Percentiles rank a stretch among this genome's conserved stretches.
Conservation (phyloP, 1,139 yeast genomes). For the Groenewaldozyma auringiensis region DNA sequence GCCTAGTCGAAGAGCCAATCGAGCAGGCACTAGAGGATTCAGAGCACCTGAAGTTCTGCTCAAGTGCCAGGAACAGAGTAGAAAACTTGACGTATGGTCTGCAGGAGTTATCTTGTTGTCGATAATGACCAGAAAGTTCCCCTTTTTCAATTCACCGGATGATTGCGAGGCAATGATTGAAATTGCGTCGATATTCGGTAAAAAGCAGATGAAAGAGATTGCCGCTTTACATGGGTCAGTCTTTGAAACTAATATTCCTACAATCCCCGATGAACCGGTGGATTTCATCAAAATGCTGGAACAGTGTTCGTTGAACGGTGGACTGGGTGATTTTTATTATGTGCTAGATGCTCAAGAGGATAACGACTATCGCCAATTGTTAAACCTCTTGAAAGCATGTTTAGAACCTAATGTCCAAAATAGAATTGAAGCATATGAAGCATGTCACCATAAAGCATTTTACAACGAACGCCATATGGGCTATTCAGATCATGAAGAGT, state of each 20-base stretch:
- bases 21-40: slow-evolving; percentile 97
- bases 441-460: slow-evolving; percentile 51
- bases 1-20: slow-evolving; percentile 85
- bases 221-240: slow-evolving; percentile 87
- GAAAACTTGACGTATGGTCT: slow-evolving; percentile 85
- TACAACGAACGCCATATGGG: too few relatives aligned
- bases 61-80: slow-evolving; percentile 77
- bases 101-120: slow-evolving; percentile 82
- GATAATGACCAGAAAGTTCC: slow-evolving; percentile 64
- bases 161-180: slow-evolving; percentile 89
- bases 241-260: slow-evolving; percentile 57
- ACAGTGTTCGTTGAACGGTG: not conserved
- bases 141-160: slow-evolving; percentile 82
- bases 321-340: not conserved
- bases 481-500: too few relatives aligned
- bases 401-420: slow-evolving; percentile 51
- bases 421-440: slow-evolving; percentile 49
- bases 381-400: slow-evolving; percentile 48
- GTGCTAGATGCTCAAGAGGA: not conserved
- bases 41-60: slow-evolving; percentile 91
- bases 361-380: slow-evolving; percentile 25
- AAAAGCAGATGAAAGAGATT: slow-evolving; percentile 60
- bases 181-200: slow-evolving; percentile 75
- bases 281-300: not conserved
- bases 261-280: slow-evolving; percentile 29